Base-by-base conservation (phyloP, 495 filamentous ascomycete genomes). In the Talaromyces ruber region DNA sequence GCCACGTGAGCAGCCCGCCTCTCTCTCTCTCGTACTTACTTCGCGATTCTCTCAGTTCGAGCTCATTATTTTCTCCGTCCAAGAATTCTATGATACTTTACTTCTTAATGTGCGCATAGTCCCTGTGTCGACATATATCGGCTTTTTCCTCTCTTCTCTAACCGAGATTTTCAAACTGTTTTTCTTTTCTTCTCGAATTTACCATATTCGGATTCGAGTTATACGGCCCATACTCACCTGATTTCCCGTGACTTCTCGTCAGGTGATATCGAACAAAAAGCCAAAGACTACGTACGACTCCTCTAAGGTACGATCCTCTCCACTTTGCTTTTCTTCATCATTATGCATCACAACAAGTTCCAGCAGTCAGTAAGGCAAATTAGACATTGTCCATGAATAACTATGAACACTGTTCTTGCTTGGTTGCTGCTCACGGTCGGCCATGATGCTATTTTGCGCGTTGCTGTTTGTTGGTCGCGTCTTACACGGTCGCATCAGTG, bases 211-310 rank as follows among this genome's bases (percentile, higher is more conserved):
- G 50, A n/a, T 62, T 62, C 37, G 60, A 39, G 51, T 39, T 57
- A 62, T 39, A 26, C 51, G 32, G 60, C 51, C 47, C 51, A 62
- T 54, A 52, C 56, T 76, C 74, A 58, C 39, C 72, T 77, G 76
- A 77, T 79, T 74, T 76, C 75, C 71, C 74, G 77, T 79, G 76
- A 79, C 77, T 76, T 79, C 67, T 66, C 74, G 77, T 79, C 77
- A 79, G 77, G 77, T 79, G 77, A 79, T 79, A 79, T 60, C 59
- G 71, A 77, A 64, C 71, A 68, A 70, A 68, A 71, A n/a, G 8
- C 26, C 28, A 57, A 26, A 24, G 50, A 52, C 18, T 56, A 72
- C 74, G 74, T 56, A 72, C 74, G 74, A 75, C 72, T 30, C 14
- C 58, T 70, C 76, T 45, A 63, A 77, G 76, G 75, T 76, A 80